Percentiles rank a stretch among this genome's conserved stretches.
Evolutionary conservation across 2,329 filamentous ascomycete genomes (phyloP).

Genomic region (Rhynchosporium secalis): DNA sequence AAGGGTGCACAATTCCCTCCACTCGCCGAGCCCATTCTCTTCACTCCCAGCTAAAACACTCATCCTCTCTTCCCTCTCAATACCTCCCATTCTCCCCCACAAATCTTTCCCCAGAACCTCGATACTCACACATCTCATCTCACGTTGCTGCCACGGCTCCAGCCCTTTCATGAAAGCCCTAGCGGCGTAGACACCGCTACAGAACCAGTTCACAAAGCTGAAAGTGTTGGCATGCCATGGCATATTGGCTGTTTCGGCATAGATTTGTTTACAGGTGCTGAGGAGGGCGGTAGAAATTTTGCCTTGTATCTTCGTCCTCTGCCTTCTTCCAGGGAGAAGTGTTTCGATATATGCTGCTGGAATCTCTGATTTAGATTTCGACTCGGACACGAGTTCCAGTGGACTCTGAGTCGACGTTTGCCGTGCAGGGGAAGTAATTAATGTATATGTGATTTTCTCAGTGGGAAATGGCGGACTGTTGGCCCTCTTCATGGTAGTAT

Average conservation of each 20-base stretch:
- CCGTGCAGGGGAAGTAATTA: slow-evolving; percentile 1
- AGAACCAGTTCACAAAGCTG: slow-evolving; percentile 49
- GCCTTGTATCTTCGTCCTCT: slow-evolving; percentile 40
- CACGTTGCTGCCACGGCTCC: slow-evolving; percentile 46
- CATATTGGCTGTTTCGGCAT: slow-evolving; percentile 44
- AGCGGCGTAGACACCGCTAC: slow-evolving; percentile 47
- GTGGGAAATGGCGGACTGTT: neutral
- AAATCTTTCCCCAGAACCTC: slow-evolving; percentile 46
- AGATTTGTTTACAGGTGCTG: slow-evolving; percentile 44
- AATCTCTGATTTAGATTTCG: neutral
- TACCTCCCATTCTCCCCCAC: slow-evolving; percentile 12
- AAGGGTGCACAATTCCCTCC: slow-evolving; percentile 24
- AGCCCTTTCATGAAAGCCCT: slow-evolving; percentile 41
- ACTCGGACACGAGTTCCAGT: neutral
- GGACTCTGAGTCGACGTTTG: neutral
- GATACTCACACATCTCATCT: slow-evolving; percentile 45
- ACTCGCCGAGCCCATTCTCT: slow-evolving; percentile 18
- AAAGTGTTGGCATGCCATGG: slow-evolving; percentile 49
- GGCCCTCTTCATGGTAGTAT: slow-evolving; percentile 10
- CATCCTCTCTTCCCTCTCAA: neutral
- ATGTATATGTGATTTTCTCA: neutral
- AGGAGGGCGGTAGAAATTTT: slow-evolving; percentile 47
- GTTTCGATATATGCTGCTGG: neutral
- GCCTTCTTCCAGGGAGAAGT: neutral
- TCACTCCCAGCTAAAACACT: neutral